Evolutionary conservation across 257 asterid species (phyloP), one percentile per base, ranked within the genome.

Genomic region (Cynanchum wilfordii): DNA sequence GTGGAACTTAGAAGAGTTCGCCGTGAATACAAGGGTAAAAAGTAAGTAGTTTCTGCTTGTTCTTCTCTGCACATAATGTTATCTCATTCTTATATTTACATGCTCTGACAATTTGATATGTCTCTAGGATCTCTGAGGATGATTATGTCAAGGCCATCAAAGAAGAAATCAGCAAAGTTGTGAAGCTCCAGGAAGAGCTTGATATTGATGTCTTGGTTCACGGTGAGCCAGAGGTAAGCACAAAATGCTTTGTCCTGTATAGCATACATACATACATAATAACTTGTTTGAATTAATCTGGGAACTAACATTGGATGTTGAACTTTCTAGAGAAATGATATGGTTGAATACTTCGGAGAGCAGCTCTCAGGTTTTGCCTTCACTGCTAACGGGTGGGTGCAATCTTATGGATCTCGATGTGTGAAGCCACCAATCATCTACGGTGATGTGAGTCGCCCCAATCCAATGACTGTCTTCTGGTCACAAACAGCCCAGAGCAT

Each of bases 261-360:
- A 15, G 5, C 0, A 4, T 72, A 19, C 17, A 70, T 72, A 19
- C 17, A 70, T 33, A 33, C 38, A 2, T 66, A 15, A 56, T 5
- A 38, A 20, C 11, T 42, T 33, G 13, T 66, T 33, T n/a, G 69
- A 44, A 55, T 16, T 62, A 36, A 36, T 36, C 19, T 36, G 69
- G 50, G 40, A 0, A 33, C 65, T 75, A 20, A 72, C 36, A 36
- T 60, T 25, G 68, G 42, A 73, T 77, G 68, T 79, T 42, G 57
- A 58, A 51, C 76, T 77, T 84, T 85, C 57, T 85, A 92, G 96
- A 90, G 98, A 79, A 95, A 95, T 6, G 99, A 95, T 69, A 95
- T 95, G 99, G 99, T 95, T 82, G 99, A 95, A 85, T 95, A 95
- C 92, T 95, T 95, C 7, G 98, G 99, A 15, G 99, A 95, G 84